Conservation (phyloP, 192 early-diverging fungal genomes). For the Coemansia sp. region DNA sequence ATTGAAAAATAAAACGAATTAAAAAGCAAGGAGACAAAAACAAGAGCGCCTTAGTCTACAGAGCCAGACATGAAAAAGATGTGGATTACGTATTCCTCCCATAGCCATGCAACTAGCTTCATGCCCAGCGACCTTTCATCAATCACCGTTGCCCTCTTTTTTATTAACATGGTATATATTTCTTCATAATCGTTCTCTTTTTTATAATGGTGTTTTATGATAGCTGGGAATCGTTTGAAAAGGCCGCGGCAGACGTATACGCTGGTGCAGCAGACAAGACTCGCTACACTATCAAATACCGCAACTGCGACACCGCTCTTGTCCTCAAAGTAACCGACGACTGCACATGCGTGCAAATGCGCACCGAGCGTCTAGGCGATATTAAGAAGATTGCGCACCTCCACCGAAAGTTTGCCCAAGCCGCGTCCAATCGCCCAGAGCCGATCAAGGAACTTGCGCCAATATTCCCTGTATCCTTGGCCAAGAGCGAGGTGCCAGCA, state of each 20-base stretch:
- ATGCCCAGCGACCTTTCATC: not conserved
- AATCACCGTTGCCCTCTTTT: not conserved
- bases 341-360: constrained; percentile 38
- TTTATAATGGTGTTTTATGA: constrained; percentile 34
- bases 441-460: constrained; percentile 34
- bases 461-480: constrained; percentile 11
- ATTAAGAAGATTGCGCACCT: constrained; percentile 37
- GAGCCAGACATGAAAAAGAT: not conserved
- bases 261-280: constrained; percentile 29
- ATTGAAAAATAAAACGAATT: constrained; percentile 3
- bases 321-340: constrained; percentile 51
- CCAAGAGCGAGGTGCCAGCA: constrained; percentile 7
- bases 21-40: not conserved
- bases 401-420: constrained; percentile 32
- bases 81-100: constrained; percentile 7
- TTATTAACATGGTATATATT: not conserved
- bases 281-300: constrained; percentile 49
- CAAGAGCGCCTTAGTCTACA: not conserved
- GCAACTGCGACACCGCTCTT: constrained; percentile 41
- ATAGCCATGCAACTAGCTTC: not conserved
- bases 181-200: not conserved
- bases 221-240: constrained; percentile 42
- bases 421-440: constrained; percentile 17
- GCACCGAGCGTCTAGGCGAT: constrained; percentile 39
- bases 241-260: constrained; percentile 29